A percentile compares a stretch with the other conserved stretches of the same genome.
These are phyloP conservation scores for Cutaneotrichosporon sp. DNA, from an alignment of 1,284 basidiomycete genomes.

Conservation along the genomic window DNA sequence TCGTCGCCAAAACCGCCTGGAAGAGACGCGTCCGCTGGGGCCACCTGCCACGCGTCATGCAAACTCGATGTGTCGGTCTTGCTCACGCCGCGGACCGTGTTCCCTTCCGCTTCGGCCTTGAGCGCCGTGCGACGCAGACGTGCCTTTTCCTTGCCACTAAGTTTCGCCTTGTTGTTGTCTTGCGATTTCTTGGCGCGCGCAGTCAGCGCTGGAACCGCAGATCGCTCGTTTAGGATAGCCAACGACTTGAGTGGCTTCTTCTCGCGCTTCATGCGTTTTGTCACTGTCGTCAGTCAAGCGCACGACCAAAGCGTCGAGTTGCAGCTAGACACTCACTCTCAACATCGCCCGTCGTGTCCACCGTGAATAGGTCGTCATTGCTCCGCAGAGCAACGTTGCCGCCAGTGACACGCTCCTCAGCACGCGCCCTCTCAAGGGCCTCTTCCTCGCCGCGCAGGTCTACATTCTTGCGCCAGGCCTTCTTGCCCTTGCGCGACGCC, in stretches of 20 bases:
- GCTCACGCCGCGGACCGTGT: conserved; percentile 6
- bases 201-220: conserved; percentile 73
- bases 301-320: neutral
- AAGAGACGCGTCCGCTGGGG: neutral
- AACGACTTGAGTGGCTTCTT: conserved; percentile 63
- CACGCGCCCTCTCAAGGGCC: conserved; percentile 64
- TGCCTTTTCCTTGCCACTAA: conserved; percentile 64
- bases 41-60: conserved; percentile 19
- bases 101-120: conserved; percentile 56
- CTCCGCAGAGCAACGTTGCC: conserved; percentile 39
- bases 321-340: conserved; percentile 53
- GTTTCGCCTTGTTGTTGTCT: conserved; percentile 30
- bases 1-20: conserved; percentile 40
- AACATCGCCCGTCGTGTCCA: conserved; percentile 76
- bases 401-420: conserved; percentile 73
- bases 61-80: conserved; percentile 12
- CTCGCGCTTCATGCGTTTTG: conserved; percentile 19
- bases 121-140: conserved; percentile 68
- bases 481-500: conserved; percentile 78
- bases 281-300: neutral
- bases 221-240: conserved; percentile 76
- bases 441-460: conserved; percentile 70
- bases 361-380: conserved; percentile 66
- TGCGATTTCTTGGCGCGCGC: conserved; percentile 49
- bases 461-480: conserved; percentile 88